These are phyloP conservation scores for Penicillium roqueforti DNA, from an alignment of 495 filamentous ascomycete species.

Conservation along the genomic window DNA sequence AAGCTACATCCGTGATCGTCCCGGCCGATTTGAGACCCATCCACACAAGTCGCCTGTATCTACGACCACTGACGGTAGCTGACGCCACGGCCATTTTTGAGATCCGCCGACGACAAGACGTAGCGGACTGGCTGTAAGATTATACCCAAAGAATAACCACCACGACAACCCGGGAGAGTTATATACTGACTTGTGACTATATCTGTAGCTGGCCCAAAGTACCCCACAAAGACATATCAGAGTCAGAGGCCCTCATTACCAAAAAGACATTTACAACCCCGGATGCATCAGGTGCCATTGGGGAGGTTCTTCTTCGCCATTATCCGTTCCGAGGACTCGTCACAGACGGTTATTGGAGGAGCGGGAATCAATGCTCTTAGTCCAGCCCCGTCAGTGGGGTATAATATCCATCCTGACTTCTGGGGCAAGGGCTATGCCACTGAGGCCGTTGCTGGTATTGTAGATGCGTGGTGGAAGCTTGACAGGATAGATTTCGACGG, in stretches of 20 bases:
- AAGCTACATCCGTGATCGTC: constrained; percentile 16
- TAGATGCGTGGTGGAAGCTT: constrained; percentile 27
- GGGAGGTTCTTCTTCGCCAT: constrained; percentile 24
- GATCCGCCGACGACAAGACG: constrained; percentile 21
- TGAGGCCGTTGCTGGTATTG: constrained; percentile 20
- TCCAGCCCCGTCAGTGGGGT: constrained; percentile 27
- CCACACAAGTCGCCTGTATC: constrained; percentile 17
- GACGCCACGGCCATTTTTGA: constrained; percentile 23
- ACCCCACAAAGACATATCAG: constrained; percentile 17
- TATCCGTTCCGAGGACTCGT: constrained; percentile 13
- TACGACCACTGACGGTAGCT: constrained; percentile 14
- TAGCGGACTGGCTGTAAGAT: constrained; percentile 29
- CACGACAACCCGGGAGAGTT: background rate
- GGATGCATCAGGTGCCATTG: constrained; percentile 22
- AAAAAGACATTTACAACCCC: constrained; percentile 21
- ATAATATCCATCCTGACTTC: constrained; percentile 24
- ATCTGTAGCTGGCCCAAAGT: constrained; percentile 18
- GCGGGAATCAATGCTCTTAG: constrained; percentile 23
- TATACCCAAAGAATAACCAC: background rate
- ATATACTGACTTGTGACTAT: background rate
- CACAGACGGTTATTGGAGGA: constrained; percentile 17
- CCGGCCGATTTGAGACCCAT: constrained; percentile 12
- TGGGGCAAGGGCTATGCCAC: constrained; percentile 22
- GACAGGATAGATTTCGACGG: background rate
- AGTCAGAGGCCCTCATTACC: constrained; percentile 20